Evolutionary conservation across 306 rosid genomes (phyloP).

Genomic region (Prunus mongolica): DNA sequence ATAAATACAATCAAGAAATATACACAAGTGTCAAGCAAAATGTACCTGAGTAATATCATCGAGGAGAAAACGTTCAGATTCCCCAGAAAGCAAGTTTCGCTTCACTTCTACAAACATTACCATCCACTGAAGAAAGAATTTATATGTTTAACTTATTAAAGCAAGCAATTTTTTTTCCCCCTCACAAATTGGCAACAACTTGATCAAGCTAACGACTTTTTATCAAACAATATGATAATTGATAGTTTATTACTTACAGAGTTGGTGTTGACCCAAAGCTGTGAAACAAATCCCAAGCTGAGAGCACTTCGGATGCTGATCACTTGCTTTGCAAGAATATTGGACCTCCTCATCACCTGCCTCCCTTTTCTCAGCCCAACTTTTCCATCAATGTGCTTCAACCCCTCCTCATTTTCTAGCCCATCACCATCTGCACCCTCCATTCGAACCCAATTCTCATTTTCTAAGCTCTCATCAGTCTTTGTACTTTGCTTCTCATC

Average conservation of each 20-base stretch:
- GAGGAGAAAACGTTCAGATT: conserved; percentile 75
- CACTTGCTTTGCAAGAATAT: conserved; percentile 84
- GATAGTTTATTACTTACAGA: conserved; percentile 45
- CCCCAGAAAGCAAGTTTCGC: conserved; percentile 89
- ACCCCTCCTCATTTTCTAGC: conserved; percentile 32
- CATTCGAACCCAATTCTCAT: conserved; percentile 33
- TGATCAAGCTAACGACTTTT: not conserved
- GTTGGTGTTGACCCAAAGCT: conserved; percentile 87
- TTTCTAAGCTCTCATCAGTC: conserved; percentile 18
- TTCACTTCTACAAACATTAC: conserved; percentile 76
- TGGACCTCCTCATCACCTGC: conserved; percentile 66
- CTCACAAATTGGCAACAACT: not conserved
- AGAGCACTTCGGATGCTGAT: conserved; percentile 69
- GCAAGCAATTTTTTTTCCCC: not conserved
- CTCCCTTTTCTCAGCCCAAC: conserved; percentile 46
- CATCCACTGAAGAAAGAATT: conserved; percentile 62
- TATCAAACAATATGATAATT: not conserved
- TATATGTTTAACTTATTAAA: not conserved
- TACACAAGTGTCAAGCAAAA: not conserved
- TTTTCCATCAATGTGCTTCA: conserved; percentile 33
- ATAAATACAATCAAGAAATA: not conserved
- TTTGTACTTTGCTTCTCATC: conserved; percentile 14
- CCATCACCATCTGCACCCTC: conserved; percentile 29
- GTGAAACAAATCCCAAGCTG: conserved; percentile 80
- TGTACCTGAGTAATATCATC: conserved; percentile 77